These are phyloP conservation scores for Curvularia spicifera DNA, from an alignment of 2,329 filamentous ascomycete species.

Conservation along the genomic window DNA sequence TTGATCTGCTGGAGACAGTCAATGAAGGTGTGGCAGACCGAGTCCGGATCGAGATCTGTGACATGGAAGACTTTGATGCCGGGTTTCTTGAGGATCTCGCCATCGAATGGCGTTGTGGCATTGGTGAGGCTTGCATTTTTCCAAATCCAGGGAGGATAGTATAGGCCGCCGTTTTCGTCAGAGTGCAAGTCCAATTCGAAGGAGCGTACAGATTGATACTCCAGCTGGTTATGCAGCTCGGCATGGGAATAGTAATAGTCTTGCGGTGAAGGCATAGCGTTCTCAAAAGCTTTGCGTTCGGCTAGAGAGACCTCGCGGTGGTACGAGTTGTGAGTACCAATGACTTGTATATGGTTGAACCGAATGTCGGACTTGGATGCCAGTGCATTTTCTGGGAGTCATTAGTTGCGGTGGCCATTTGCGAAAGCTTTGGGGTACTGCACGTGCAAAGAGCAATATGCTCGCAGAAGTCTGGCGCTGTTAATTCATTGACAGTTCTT, in stretches of 20 bases:
- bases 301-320: conserved; percentile 54
- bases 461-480: conserved; percentile 21
- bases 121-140: conserved; percentile 51
- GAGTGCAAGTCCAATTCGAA: conserved; percentile 59
- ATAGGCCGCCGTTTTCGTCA: conserved; percentile 57
- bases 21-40: conserved; percentile 56
- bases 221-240: conserved; percentile 53
- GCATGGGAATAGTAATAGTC: conserved; percentile 60
- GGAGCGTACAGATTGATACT: conserved; percentile 55
- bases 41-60: conserved; percentile 57
- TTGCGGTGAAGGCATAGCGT: conserved; percentile 46
- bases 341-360: conserved; percentile 60
- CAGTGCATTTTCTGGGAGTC: conserved; percentile 20
- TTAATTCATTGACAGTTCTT: conserved; percentile 8
- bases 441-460: conserved; percentile 32
- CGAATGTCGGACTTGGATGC: conserved; percentile 44
- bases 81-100: conserved; percentile 50
- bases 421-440: background rate
- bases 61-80: conserved; percentile 60
- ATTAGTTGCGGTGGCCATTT: conserved; percentile 7
- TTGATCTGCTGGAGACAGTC: conserved; percentile 55
- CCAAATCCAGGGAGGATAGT: conserved; percentile 55
- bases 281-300: conserved; percentile 53
- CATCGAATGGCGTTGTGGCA: conserved; percentile 48
- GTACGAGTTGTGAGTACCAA: conserved; percentile 61